Conservation (phyloP, 148 eudicot species). For the Pouteria glomerata region DNA sequence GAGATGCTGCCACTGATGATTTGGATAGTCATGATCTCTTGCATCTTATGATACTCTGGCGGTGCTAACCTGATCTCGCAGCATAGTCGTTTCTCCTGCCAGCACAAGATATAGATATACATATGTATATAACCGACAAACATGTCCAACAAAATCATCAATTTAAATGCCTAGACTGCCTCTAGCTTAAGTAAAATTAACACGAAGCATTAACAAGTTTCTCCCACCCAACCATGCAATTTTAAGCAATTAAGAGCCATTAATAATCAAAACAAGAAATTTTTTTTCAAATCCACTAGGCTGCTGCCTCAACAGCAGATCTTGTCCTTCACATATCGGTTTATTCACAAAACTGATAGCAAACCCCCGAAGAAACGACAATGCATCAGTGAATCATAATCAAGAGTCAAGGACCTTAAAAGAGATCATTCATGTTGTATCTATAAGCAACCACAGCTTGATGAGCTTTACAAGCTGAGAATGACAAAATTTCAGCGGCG, state of each 20-base stretch:
- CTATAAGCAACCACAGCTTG: not conserved
- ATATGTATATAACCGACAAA: not conserved
- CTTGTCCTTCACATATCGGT: not conserved
- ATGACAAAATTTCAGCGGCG: not conserved
- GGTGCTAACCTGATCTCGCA: slow-evolving; percentile 61
- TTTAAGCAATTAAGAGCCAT: not conserved
- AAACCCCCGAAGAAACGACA: too few species aligned
- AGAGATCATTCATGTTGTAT: too few species aligned
- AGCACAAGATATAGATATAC: not conserved
- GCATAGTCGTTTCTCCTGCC: slow-evolving; percentile 79
- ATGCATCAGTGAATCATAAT: too few species aligned
- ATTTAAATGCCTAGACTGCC: not conserved
- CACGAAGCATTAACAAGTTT: not conserved
- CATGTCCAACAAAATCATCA: not conserved
- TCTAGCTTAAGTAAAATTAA: not conserved
- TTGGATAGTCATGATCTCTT: slow-evolving; percentile 55
- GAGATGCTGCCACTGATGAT: slow-evolving; percentile 52
- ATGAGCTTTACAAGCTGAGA: not conserved
- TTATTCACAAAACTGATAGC: not conserved
- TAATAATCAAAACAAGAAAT: not conserved
- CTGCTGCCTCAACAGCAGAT: too few species aligned
- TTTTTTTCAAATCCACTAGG: not conserved
- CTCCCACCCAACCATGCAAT: not conserved
- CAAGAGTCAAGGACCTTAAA: too few species aligned
- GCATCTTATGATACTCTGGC: slow-evolving; percentile 62